Evolutionary conservation across 2,329 filamentous ascomycete species (phyloP).

Genomic region (Myriosclerotinia curreyana): DNA sequence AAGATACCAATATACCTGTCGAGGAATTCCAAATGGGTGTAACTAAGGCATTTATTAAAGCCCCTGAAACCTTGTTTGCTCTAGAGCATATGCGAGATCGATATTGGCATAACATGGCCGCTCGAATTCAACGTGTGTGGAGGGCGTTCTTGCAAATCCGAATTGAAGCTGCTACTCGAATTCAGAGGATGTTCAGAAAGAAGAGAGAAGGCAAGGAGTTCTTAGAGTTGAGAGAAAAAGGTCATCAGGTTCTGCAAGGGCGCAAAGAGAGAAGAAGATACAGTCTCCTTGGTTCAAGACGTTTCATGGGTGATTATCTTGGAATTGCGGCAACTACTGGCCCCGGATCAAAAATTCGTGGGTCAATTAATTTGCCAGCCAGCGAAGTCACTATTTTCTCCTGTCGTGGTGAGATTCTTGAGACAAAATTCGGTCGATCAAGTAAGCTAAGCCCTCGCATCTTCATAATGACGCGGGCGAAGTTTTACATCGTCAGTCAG

Average conservation of each 20-base stretch:
- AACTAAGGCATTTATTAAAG: slow-evolving; percentile 97
- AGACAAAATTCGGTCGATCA: slow-evolving; percentile 93
- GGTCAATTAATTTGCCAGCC: slow-evolving; percentile 64
- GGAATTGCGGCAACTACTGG: slow-evolving; percentile 79
- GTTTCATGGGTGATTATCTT: slow-evolving; percentile 93
- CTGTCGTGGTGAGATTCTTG: slow-evolving; percentile 82
- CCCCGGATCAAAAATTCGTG: slow-evolving; percentile 76
- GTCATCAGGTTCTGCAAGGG: slow-evolving; percentile 74
- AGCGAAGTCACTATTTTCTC: slow-evolving; percentile 83
- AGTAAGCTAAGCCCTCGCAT: slow-evolving; percentile 89
- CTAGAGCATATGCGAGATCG: slow-evolving; percentile 96
- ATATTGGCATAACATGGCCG: slow-evolving; percentile 99
- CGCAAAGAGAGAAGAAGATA: slow-evolving; percentile 89
- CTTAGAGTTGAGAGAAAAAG: slow-evolving; percentile 81
- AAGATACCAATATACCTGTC: slow-evolving; percentile 90
- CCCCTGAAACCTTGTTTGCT: slow-evolving; percentile 93
- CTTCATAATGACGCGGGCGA: slow-evolving; percentile 78
- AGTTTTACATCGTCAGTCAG: slow-evolving; percentile 87
- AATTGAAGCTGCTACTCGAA: slow-evolving; percentile 86
- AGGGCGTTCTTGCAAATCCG: slow-evolving; percentile 92
- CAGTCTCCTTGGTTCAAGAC: slow-evolving; percentile 84
- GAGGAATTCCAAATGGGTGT: slow-evolving; percentile 98
- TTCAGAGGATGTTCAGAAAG: slow-evolving; percentile 93
- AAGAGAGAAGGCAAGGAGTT: slow-evolving; percentile 89
- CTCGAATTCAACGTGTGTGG: slow-evolving; percentile 95